Conservation (phyloP, 1,284 basidiomycete genomes). For the Meripilus lineatus region DNA sequence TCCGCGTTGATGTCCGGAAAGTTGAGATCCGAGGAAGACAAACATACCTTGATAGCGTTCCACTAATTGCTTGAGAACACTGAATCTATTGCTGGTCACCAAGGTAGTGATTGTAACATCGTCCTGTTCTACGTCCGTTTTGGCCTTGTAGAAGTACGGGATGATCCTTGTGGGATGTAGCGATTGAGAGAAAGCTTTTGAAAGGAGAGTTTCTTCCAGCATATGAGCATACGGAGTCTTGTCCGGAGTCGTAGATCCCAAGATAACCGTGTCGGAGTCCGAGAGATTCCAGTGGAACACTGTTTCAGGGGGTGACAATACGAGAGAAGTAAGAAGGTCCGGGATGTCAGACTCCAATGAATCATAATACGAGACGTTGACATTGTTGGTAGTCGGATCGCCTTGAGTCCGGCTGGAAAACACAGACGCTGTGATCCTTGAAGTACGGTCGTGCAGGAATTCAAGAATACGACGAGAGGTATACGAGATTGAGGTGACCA, state of each 20-base stretch:
- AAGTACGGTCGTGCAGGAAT: no score
- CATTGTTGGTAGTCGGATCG: no score
- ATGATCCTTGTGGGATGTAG: conserved; percentile 70
- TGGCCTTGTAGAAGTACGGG: conserved; percentile 75
- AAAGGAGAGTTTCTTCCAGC: conserved; percentile 33
- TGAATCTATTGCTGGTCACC: conserved; percentile 74
- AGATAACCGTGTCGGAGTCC: not conserved
- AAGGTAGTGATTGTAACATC: conserved; percentile 84
- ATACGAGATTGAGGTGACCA: no score
- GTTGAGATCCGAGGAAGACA: not conserved
- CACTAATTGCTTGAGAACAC: conserved; percentile 64
- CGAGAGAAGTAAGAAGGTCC: not conserved
- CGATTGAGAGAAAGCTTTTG: conserved; percentile 62
- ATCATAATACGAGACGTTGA: no score
- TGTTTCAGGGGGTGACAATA: not conserved
- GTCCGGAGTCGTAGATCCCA: not conserved
- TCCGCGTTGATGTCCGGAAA: not conserved
- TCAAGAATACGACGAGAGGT: no score
- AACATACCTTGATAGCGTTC: conserved; percentile 64
- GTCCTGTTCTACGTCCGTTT: conserved; percentile 41
- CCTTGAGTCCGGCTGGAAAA: no score
- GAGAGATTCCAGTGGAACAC: conserved; percentile 3
- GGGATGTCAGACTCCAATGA: no score
- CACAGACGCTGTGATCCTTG: no score
- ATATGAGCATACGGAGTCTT: conserved; percentile 6